Percentiles rank a stretch among this genome's conserved stretches.
Evolutionary conservation across 208 protist genomes (phyloP).

Genomic region (Herpetomonas muscarum): DNA sequence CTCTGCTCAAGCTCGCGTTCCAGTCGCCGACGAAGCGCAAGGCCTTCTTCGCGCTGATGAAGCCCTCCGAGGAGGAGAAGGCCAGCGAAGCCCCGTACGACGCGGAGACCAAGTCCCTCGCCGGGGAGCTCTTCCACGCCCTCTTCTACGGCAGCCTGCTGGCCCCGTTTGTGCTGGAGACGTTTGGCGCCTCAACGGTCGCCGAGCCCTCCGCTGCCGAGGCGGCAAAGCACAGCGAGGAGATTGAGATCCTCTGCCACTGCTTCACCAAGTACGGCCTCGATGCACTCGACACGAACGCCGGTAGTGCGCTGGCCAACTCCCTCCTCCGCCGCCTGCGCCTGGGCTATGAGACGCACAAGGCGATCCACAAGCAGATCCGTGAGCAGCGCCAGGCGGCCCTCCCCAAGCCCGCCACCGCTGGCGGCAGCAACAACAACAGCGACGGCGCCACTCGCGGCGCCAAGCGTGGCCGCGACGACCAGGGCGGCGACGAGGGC

Average conservation of each 20-base stretch:
- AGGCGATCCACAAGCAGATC: not conserved
- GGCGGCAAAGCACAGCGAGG: constrained; percentile 19
- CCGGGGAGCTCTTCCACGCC: constrained; percentile 37
- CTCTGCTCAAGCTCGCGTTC: constrained; percentile 44
- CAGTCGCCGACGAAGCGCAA: constrained; percentile 33
- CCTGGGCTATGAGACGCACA: constrained; percentile 24
- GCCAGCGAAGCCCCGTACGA: not conserved
- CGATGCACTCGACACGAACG: constrained; percentile 51
- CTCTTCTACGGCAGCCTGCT: constrained; percentile 55
- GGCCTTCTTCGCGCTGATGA: constrained; percentile 52
- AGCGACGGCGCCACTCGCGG: constrained; percentile 11
- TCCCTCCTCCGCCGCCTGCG: constrained; percentile 50
- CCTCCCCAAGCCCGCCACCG: constrained; percentile 1
- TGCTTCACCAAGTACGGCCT: constrained; percentile 54
- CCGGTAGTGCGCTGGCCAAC: constrained; percentile 45
- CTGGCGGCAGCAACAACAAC: not conserved
- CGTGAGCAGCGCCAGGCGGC: constrained; percentile 12
- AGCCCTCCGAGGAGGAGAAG: constrained; percentile 7
- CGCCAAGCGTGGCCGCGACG: constrained; percentile 36
- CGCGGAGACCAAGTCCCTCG: constrained; percentile 16
- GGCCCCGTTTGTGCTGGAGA: constrained; percentile 48
- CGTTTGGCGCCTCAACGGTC: constrained; percentile 42
- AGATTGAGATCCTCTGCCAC: constrained; percentile 63
- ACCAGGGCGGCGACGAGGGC: constrained; percentile 14
- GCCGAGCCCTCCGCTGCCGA: no score